Conservation (phyloP, 805 yeast genomes). For the Candida broadrunensis region DNA sequence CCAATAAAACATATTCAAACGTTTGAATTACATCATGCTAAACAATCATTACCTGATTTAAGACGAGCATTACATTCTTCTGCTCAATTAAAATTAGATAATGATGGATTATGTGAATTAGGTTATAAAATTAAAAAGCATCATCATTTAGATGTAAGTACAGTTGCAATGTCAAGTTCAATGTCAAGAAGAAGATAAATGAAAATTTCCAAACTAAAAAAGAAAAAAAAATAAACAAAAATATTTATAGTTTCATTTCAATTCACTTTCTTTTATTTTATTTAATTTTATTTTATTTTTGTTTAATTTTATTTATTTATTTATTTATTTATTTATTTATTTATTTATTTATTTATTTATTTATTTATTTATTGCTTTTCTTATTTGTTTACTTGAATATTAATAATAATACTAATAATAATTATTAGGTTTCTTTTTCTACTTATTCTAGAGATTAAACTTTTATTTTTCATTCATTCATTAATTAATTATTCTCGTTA, state of each 20-base stretch:
- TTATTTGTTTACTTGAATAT: too few species aligned
- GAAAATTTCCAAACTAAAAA: too few species aligned
- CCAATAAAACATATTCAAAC: not conserved
- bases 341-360: too few species aligned
- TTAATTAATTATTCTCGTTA: too few species aligned
- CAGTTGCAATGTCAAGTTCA: constrained; percentile 26
- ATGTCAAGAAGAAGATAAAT: constrained; percentile 14
- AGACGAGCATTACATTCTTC: constrained; percentile 2
- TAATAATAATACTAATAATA: too few species aligned
- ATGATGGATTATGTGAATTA: constrained; percentile 35
- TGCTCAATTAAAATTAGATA: constrained; percentile 16
- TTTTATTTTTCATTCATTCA: too few species aligned
- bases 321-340: constrained; percentile 1
- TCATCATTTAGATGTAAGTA: constrained; percentile 38
- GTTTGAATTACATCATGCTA: not conserved
- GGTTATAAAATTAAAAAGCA: constrained; percentile 43
- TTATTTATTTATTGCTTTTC: too few species aligned
- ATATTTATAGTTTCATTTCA: not conserved
- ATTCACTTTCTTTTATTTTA: not conserved
- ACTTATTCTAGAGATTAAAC: too few species aligned
- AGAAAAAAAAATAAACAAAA: too few species aligned
- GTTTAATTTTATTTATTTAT: constrained; percentile 4
- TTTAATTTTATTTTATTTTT: too few species aligned
- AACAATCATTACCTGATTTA: constrained; percentile 5
- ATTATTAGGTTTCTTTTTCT: too few species aligned